Percentiles rank a stretch among this genome's conserved stretches.
Evolutionary conservation across 495 filamentous ascomycete genomes (phyloP).

Genomic region (Neurospora intermedia): DNA sequence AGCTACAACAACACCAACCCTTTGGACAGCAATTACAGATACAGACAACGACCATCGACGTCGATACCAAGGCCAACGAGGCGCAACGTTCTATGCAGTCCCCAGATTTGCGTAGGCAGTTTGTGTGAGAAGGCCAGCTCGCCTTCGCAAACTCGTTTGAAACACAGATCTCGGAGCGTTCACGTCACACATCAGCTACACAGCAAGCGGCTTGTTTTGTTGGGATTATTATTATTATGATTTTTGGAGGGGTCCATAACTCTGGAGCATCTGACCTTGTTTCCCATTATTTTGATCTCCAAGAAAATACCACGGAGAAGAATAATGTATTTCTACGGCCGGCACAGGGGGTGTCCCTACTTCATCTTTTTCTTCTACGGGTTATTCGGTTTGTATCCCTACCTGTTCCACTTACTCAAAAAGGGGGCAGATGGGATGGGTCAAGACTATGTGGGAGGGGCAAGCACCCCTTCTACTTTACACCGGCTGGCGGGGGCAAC

Average conservation of each 20-base stretch:
- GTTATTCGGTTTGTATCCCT: neutral
- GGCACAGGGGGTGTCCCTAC: neutral
- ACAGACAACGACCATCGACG: neutral
- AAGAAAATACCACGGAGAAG: neutral
- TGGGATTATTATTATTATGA: neutral
- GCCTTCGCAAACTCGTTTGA: neutral
- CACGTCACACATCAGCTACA: neutral
- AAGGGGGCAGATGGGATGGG: neutral
- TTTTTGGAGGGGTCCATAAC: neutral
- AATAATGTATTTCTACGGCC: neutral
- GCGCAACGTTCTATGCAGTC: neutral
- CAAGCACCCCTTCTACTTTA: neutral
- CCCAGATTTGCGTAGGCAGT: neutral
- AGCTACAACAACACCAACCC: neutral
- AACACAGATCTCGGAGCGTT: neutral
- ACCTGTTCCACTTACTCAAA: neutral
- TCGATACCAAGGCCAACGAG: neutral
- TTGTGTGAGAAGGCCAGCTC: neutral
- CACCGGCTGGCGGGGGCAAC: neutral
- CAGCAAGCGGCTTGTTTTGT: neutral
- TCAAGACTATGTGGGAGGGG: neutral
- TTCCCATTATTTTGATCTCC: neutral
- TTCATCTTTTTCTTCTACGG: neutral
- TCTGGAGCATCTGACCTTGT: neutral
- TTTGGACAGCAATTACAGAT: neutral